Evolutionary conservation across 108 stramenopile species (phyloP), one percentile per base, ranked within the genome.

Genomic region (Skeletonema costatum): DNA sequence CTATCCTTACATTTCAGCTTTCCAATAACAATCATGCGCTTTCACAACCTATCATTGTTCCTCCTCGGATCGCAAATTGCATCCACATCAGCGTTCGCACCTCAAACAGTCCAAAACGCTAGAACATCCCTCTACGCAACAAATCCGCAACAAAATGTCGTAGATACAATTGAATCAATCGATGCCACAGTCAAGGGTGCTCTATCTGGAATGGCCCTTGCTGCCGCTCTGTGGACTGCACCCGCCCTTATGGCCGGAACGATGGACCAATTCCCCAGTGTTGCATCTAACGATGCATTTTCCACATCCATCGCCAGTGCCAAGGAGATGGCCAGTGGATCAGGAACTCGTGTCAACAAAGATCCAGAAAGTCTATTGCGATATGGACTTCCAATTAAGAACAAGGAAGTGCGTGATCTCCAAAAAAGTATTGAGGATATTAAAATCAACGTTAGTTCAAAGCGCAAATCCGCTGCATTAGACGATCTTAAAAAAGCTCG

Each of bases 301-400:
- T 39, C 78, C 25, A 46, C 82, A 11, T 68, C 75, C 12, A 64
- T 84, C 32, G 92, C 90, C 17, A 77, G 63, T 42, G 95, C 95
- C 78, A 91, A 89, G 75, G 93, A 96, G 77, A 94, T 85, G 93
- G 95, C 95, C 8, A 90, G 89, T 64, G 95, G 87, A 50, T 76
- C 85, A 56, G 97, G 97, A 31, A 87, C 81, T 35, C 91, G 95
- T 42, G 97, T 98, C 63, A 98, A 98, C 71, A 97, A 96, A 77
- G 97, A 98, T 82, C 76, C 97, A 17, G 95, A 96, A 68, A 92
- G 90, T 44, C 77, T 98, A 48, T 74, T 98, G 64, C 76, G 97
- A 39, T 90, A 90, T 78, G 97, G 93, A 33, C 83, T 98, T 31
- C 97, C 97, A 25, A 93, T 96, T 61, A 85, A 93, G 5, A 95